A percentile compares a stretch with the other conserved stretches of the same genome.
These are phyloP conservation scores for Rubroboletus pulcherrimus DNA, from an alignment of 768 basidiomycete species.

Conservation along the genomic window DNA sequence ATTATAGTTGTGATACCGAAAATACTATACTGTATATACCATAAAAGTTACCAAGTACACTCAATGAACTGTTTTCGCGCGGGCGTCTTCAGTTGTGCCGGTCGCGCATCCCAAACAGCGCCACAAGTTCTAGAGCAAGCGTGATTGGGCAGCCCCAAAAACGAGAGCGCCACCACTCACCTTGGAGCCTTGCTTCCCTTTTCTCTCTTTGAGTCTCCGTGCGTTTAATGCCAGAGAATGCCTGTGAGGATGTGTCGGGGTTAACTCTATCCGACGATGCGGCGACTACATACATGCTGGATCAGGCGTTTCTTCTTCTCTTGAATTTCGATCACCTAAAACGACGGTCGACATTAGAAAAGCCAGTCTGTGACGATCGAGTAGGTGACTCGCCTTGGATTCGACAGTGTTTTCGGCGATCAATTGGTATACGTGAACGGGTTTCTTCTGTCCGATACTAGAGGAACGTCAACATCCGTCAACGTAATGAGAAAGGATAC, in stretches of 20 bases:
- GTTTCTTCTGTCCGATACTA: conserved; percentile 77
- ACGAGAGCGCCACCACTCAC: conserved; percentile 33
- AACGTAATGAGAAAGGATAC: background rate
- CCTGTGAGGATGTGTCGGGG: conserved; percentile 39
- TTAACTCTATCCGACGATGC: background rate
- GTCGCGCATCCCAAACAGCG: conserved; percentile 47
- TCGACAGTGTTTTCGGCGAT: conserved; percentile 90
- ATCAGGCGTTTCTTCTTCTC: conserved; percentile 79
- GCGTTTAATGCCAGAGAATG: conserved; percentile 78
- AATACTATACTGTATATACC: conserved; percentile 16
- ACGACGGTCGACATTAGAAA: background rate
- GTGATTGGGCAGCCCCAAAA: background rate
- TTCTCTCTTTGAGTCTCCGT: conserved; percentile 73
- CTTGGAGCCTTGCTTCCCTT: conserved; percentile 79
- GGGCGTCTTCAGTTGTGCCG: conserved; percentile 1
- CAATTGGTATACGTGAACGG: conserved; percentile 83
- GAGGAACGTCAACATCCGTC: conserved; percentile 1
- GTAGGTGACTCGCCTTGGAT: conserved; percentile 54
- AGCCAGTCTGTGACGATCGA: background rate
- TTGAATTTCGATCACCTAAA: conserved; percentile 77
- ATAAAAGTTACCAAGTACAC: background rate
- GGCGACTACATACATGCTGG: conserved; percentile 49
- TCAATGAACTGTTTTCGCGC: background rate
- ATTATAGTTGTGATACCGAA: conserved; percentile 9
- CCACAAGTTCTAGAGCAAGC: conserved; percentile 48